Evolutionary conservation across 331 rosid species (phyloP).

Genomic region (Telfairia occidentalis): DNA sequence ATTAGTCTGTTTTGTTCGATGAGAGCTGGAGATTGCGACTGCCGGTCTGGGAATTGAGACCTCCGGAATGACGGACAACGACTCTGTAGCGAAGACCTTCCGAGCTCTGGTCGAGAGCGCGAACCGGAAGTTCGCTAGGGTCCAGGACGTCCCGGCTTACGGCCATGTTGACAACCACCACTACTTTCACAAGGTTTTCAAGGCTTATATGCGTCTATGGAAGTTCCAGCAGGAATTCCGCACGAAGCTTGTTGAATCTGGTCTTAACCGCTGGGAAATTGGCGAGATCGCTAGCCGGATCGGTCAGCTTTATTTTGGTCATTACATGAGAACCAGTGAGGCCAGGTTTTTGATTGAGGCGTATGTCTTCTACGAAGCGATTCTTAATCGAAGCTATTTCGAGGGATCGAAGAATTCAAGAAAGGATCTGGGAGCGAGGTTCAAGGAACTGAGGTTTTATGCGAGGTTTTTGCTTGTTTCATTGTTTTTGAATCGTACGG

Average conservation of each 20-base stretch:
- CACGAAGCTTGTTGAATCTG: conserved; percentile 50
- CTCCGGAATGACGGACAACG: conserved; percentile 47
- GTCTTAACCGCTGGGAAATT: conserved; percentile 90
- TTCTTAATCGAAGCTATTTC: conserved; percentile 74
- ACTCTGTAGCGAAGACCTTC: conserved; percentile 43
- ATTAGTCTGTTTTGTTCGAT: conserved; percentile 28
- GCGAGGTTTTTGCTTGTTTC: conserved; percentile 85
- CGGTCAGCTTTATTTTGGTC: conserved; percentile 92
- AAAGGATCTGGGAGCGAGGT: conserved; percentile 72
- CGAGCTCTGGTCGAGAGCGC: conserved; percentile 84
- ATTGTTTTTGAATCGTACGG: conserved; percentile 61
- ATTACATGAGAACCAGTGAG: conserved; percentile 89
- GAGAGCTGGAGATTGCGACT: conserved; percentile 26
- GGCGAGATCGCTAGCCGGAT: conserved; percentile 99
- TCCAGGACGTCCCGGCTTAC: conserved; percentile 79
- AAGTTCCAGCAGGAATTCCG: conserved; percentile 87
- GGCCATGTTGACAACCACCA: conserved; percentile 56
- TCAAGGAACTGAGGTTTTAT: conserved; percentile 80
- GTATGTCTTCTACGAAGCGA: conserved; percentile 85
- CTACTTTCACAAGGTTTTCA: conserved; percentile 81
- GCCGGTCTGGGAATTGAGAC: conserved; percentile 27
- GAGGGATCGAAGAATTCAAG: conserved; percentile 53
- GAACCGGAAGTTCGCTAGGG: conserved; percentile 84
- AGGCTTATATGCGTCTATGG: conserved; percentile 80
- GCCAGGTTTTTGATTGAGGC: conserved; percentile 76